Evolutionary conservation across 805 yeast species (phyloP), one percentile per base, ranked within the genome.

Genomic region (Metschnikowia continentalis): DNA sequence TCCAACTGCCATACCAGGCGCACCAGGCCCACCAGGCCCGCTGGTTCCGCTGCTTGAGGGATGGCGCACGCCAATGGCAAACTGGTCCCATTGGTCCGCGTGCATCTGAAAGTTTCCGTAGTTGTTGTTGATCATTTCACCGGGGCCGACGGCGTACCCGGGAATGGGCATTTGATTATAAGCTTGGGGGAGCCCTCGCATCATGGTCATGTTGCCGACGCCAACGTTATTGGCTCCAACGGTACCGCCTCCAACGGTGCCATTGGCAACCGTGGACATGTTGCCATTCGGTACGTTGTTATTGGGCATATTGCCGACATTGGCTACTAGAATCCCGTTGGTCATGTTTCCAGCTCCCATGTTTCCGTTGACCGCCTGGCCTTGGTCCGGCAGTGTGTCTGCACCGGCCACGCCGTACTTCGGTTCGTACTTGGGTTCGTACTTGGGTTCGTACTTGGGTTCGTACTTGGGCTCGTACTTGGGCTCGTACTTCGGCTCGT

Each of bases 11-110:
- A 30, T 23, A 22, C 22, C 22, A 11, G 35, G 22, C 13, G 10
- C 36, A 14, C 47, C 47, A 7, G 35, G 22, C 17, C 13, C 36
- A 14, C 47, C 47, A 17, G 41, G 40, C 22, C 42, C 36, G 42
- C 42, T 37, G 42, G 42, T 15, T 19, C 36, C 42, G 30, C 30
- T 30, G 30, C 35, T 13, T 11, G 35, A 17, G n/a, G 35, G 48
- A 19, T 45, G 48, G 11, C 48, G 51, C 32, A 47, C 42, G 5
- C 56, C 59, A 11, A 44, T 47, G 30, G 46, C 54, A 11, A 48
- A 38, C 33, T 48, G 54, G 14, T 56, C 60, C 61, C 61, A 56
- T 32, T 52, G 55, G 36, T 58, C 61, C 5, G 48, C 41, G 14
- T 38, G 60, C 22, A 49, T 42, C 11, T 46, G 60, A 35, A 43